Base-by-base conservation (phyloP, 2,329 filamentous ascomycete species). In the Colletotrichum agaves region DNA sequence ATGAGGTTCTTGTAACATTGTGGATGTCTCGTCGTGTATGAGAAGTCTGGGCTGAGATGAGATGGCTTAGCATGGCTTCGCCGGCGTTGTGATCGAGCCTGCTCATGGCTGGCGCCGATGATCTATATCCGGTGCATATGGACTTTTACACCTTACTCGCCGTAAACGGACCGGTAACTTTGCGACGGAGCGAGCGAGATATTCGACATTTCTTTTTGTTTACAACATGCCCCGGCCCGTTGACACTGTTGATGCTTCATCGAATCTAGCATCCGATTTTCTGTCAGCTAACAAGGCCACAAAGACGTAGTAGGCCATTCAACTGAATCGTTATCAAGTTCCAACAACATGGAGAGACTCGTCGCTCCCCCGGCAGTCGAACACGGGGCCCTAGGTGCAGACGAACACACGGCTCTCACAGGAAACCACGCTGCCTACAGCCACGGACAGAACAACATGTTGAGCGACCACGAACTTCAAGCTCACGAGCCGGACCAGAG, bases 121-220 rank as follows among this genome's bases (percentile, higher is more conserved):
- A 21, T 52, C 60, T 62, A 56, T 52, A 47, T 59, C 31, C 64
- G 64, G 64, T 33, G 35, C 47, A 33, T 49, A 46, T 31, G n/a
- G 41, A n/a, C 47, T 23, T 46, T 17, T 19, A 17, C 27, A 21
- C 8, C 41, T 64, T 46, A 47, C 39, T 53, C 31, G 23, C 46
- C 53, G 61, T 59, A 35, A 59, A 41, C 37, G 61, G 58, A 61
- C 58, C 58, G 58, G 46, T 15, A 47, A 52, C 46, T 60, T 60
- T 23, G 35, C 41, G 23, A 50, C 43, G 43, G 21, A 15, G 7
- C 17, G 17, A 17, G 1, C 41, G 46, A 3, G 11, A 39, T n/a
- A 37, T 50, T 17, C 49, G n/a, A 15, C 5, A 21, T 52, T 56
- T 31, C 21, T 31, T 49, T 65, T 66, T 49, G 63, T 62, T 50